phyloP scores from a whole-genome alignment of 345 rosid species.

The Sisymbrium altissimum region DNA sequence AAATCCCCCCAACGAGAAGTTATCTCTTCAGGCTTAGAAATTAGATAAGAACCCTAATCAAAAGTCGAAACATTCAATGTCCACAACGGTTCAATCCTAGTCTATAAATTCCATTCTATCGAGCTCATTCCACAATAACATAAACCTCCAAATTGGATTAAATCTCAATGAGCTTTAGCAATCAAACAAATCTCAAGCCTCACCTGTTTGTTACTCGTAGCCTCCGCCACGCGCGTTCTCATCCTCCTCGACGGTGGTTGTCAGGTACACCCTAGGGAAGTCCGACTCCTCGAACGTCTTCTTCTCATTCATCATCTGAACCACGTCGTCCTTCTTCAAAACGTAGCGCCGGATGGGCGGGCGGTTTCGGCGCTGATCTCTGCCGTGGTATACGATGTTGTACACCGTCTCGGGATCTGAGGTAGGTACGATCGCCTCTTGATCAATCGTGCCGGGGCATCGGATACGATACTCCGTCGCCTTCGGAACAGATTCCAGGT shows the following conservation, averaged over 20 bases:
- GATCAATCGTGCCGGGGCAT: slow-evolving; percentile 67
- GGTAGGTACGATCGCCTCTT: slow-evolving; percentile 58
- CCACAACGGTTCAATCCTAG: background rate
- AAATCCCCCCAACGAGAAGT: background rate
- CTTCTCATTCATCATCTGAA: slow-evolving; percentile 72
- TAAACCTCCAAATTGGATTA: background rate
- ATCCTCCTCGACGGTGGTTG: slow-evolving; percentile 67
- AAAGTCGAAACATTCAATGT: background rate
- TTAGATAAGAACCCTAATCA: background rate
- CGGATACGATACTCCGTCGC: slow-evolving; percentile 68
- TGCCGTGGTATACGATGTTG: slow-evolving; percentile 70
- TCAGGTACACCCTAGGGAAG: slow-evolving; percentile 76
- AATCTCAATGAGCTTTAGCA: background rate
- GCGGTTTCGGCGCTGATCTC: slow-evolving; percentile 92
- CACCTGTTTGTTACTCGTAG: slow-evolving; percentile 50
- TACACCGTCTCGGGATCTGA: slow-evolving; percentile 84
- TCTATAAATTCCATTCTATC: background rate
- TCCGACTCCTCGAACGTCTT: slow-evolving; percentile 57
- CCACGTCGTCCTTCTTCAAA: slow-evolving; percentile 69
- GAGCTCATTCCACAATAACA: background rate
- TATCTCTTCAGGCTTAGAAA: background rate
- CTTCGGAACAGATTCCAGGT: slow-evolving; percentile 48
- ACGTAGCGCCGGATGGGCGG: slow-evolving; percentile 69
- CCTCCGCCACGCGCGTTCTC: slow-evolving; percentile 57
- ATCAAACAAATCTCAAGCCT: background rate